A percentile compares a stretch with the other conserved stretches of the same genome.
These are phyloP conservation scores for Gnetum montanum DNA, from an alignment of 75 land plant genomes.

Conservation along the genomic window DNA sequence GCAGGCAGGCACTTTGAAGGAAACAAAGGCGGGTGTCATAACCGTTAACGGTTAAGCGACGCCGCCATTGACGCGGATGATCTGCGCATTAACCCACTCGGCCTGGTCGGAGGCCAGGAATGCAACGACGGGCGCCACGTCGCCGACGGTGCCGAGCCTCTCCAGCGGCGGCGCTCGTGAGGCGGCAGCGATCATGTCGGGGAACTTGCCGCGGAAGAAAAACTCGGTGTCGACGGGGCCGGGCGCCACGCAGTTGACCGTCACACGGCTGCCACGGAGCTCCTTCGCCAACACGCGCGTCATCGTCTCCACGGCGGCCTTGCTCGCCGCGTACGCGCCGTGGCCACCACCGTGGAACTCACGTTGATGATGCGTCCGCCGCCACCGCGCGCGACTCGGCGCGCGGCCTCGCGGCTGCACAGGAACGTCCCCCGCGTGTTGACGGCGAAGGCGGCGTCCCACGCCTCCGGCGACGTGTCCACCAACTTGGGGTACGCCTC, in stretches of 20 bases:
- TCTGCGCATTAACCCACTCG: no score
- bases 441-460: conserved; percentile 9
- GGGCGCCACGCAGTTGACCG: conserved; percentile 45
- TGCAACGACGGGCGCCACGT: no score
- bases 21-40: no score
- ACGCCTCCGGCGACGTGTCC: no score
- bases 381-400: conserved; percentile 8
- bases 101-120: no score
- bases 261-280: conserved; percentile 25
- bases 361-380: conserved; percentile 34
- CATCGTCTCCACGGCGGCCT: conserved; percentile 40
- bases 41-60: no score
- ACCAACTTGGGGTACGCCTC: conserved; percentile 12
- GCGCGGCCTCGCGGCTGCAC: conserved; percentile 32
- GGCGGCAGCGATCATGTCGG: conserved; percentile 9
- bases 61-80: conserved; percentile 27
- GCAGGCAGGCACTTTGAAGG: no score
- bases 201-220: conserved; percentile 32
- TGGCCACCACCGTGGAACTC: conserved; percentile 10
- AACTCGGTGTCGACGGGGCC: conserved; percentile 45
- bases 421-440: conserved; percentile 35
- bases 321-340: conserved; percentile 27
- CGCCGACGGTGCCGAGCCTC: no score
- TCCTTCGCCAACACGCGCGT: conserved; percentile 40
- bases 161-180: conserved; percentile 14